Base-by-base conservation (phyloP, 176 grass and related monocot genomes). In the Bromus sterilis region DNA sequence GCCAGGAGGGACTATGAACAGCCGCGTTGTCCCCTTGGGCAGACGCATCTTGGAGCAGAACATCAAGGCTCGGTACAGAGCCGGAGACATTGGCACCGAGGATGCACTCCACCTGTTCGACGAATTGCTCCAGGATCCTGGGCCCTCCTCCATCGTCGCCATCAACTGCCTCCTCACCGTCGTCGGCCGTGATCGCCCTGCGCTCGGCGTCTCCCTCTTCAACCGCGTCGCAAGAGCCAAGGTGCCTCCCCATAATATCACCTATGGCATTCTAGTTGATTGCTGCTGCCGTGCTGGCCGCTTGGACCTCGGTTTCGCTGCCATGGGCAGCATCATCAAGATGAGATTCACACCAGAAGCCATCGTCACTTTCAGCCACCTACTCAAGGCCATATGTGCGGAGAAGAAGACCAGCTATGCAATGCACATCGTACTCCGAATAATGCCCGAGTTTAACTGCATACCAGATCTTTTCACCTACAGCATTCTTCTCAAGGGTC, bases 401-500 rank as follows among this genome's bases (percentile, higher is more conserved):
- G 43, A 74, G 64, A 77, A 81, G 21, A 85, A 30, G 76, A 48
- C 56, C 4, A 6, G 18, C 6, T 60, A 78, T 3, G 70, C 76
- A 7, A 66, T 73, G 48, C 42, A 42, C 30, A 64, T 84, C 15
- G 29, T 87, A 69, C 33, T 81, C 23, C 49, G 80, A 1, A 71
- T 44, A 48, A 87, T 87, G 89, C 36, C 76, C 9, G 15, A 33
- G 30, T 41, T 91, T 5, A 67, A 49, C 24, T 83, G 64, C 35
- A 0, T 12, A 9, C 81, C 85, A 0, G 0, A 69, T 44, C 10
- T 81, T 0, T 14, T 84, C 6, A 77, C 80, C 16, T 72, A 44
- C 3, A 7, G 1, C 63, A 48, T 24, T 83, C 34, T 77, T 59
- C 70, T 86, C 12, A 90, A 86, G 43, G 83, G 88, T 8, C 65